Conservation (phyloP, 495 filamentous ascomycete genomes). For the Achaetomiella virescens region DNA sequence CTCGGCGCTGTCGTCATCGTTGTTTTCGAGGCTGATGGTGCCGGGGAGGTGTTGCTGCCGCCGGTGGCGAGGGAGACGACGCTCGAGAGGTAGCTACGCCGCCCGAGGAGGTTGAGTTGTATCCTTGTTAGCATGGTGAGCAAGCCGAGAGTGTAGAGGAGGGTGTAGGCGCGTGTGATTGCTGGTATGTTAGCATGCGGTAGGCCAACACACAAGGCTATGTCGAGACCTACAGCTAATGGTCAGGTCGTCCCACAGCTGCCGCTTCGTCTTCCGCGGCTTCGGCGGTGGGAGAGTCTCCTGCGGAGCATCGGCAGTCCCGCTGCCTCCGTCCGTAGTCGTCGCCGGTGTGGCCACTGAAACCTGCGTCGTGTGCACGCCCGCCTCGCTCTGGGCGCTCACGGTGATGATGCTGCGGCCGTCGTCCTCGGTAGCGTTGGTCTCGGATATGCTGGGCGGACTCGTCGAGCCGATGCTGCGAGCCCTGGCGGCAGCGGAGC, state of each 20-base stretch:
- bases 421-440: conserved; percentile 64
- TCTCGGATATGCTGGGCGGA: conserved; percentile 62
- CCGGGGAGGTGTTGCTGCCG: conserved; percentile 41
- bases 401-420: conserved; percentile 62
- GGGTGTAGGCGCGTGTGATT: conserved; percentile 81
- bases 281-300: conserved; percentile 35
- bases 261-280: conserved; percentile 73
- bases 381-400: conserved; percentile 67
- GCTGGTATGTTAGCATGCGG: conserved; percentile 48
- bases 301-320: conserved; percentile 33
- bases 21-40: conserved; percentile 78
- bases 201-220: neutral
- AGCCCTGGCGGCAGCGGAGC: conserved; percentile 57
- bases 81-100: conserved; percentile 88
- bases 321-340: conserved; percentile 24
- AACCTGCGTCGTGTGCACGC: conserved; percentile 71
- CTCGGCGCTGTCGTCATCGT: conserved; percentile 73
- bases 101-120: conserved; percentile 94
- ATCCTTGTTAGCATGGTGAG: conserved; percentile 89
- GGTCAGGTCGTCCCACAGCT: conserved; percentile 97
- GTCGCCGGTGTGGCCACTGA: conserved; percentile 41
- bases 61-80: conserved; percentile 81
- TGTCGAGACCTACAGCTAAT: conserved; percentile 65
- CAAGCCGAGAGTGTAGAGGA: conserved; percentile 84
- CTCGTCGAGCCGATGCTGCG: conserved; percentile 55